A percentile compares a stretch with the other conserved stretches of the same genome.
These are phyloP conservation scores for Coemansia sp. DNA, from an alignment of 192 early-diverging fungal species.

Conservation along the genomic window DNA sequence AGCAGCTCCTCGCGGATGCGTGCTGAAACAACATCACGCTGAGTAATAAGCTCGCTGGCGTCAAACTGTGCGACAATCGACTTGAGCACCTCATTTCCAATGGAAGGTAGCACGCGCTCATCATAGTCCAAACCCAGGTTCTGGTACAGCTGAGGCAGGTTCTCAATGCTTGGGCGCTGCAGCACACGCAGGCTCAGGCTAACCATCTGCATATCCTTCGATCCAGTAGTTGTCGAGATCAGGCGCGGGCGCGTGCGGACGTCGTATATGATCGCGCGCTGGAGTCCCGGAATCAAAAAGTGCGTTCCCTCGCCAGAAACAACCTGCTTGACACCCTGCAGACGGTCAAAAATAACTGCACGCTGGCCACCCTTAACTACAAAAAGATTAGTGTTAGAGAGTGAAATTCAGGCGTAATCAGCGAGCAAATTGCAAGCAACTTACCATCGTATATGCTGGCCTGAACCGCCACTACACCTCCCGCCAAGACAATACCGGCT, in stretches of 20 bases:
- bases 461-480: constrained; percentile 68
- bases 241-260: constrained; percentile 93
- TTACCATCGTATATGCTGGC: constrained; percentile 93
- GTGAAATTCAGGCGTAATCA: neutral
- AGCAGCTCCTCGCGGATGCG: constrained; percentile 91
- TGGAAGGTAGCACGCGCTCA: constrained; percentile 94
- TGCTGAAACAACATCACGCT: constrained; percentile 92
- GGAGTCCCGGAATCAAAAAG: constrained; percentile 96
- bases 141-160: constrained; percentile 84
- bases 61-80: constrained; percentile 97
- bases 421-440: constrained; percentile 1
- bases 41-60: constrained; percentile 95
- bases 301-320: constrained; percentile 94
- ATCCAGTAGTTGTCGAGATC: constrained; percentile 98
- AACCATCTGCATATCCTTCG: constrained; percentile 99
- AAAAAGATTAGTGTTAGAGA: neutral
- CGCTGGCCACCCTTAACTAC: constrained; percentile 94
- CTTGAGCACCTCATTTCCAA: constrained; percentile 99
- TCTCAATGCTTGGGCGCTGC: constrained; percentile 78
- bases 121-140: constrained; percentile 94
- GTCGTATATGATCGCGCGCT: constrained; percentile 85
- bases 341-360: constrained; percentile 95
- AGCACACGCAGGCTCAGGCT: constrained; percentile 89
- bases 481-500: constrained; percentile 74
- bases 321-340: constrained; percentile 80